Evolutionary conservation across 2,329 filamentous ascomycete genomes (phyloP).

Genomic region (Cryphonectria carpinicola): DNA sequence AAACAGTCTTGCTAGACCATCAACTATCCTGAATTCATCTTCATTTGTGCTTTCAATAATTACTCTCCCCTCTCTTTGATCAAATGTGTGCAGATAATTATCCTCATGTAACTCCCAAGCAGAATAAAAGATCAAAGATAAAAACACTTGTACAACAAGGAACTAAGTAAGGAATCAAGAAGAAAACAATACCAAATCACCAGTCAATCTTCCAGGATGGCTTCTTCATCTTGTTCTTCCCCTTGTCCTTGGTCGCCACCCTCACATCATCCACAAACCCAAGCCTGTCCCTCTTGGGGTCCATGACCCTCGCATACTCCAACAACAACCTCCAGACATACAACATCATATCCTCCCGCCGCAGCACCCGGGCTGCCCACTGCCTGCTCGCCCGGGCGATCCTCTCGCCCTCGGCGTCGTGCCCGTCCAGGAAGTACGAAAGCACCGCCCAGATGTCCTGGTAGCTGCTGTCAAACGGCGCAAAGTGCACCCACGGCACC

Average conservation of each 20-base stretch:
- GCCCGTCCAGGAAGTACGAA: conserved; percentile 63
- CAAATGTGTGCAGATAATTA: not conserved
- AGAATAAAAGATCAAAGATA: not conserved
- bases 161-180: too few species aligned
- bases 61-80: not conserved
- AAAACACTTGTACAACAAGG: not conserved
- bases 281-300: conserved; percentile 47
- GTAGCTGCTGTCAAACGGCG: conserved; percentile 71
- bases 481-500: conserved; percentile 72
- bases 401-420: conserved; percentile 58
- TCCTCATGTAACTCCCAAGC: too few species aligned
- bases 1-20: not conserved
- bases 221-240: not conserved
- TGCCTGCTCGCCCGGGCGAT: conserved; percentile 63
- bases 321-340: conserved; percentile 66
- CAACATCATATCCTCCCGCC: conserved; percentile 68
- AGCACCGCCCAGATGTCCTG: conserved; percentile 68
- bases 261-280: conserved; percentile 50
- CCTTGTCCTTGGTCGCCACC: not conserved
- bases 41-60: not conserved
- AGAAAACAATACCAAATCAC: not conserved
- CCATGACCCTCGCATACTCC: conserved; percentile 58
- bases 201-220: conserved; percentile 2
- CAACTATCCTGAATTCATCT: not conserved
- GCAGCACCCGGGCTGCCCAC: conserved; percentile 65